A percentile compares a stretch with the other conserved stretches of the same genome.
These are phyloP conservation scores for Leccinum truebloodii DNA, from an alignment of 768 basidiomycete species.

Conservation along the genomic window DNA sequence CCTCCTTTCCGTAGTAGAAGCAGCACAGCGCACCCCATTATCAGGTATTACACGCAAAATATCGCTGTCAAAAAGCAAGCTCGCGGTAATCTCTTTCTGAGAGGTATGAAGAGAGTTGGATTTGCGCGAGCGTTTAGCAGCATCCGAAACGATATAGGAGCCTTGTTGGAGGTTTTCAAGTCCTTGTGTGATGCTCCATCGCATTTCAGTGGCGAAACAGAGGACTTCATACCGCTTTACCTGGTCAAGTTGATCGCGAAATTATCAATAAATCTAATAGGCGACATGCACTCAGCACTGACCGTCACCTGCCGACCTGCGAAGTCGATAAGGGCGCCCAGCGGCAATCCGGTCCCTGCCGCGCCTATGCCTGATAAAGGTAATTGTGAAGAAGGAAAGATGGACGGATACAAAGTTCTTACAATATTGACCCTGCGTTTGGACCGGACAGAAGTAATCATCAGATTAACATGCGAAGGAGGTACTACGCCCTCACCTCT, in stretches of 20 bases:
- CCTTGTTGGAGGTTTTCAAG: slow-evolving; percentile 17
- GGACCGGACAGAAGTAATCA: not conserved
- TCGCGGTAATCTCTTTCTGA: not conserved
- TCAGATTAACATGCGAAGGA: not conserved
- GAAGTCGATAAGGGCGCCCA: slow-evolving; percentile 27
- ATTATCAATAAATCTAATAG: not conserved
- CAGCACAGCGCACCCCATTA: not conserved
- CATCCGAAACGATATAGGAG: slow-evolving; percentile 18
- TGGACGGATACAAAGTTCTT: slow-evolving; percentile 3
- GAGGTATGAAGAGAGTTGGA: slow-evolving; percentile 1
- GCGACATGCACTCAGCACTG: not conserved
- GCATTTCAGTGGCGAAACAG: slow-evolving; percentile 30
- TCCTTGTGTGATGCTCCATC: slow-evolving; percentile 21
- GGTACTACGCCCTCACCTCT: slow-evolving; percentile 16
- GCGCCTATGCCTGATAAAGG: slow-evolving; percentile 24
- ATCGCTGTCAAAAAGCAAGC: slow-evolving; percentile 15
- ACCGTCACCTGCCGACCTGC: slow-evolving; percentile 27
- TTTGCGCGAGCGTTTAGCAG: not conserved
- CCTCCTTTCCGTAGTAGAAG: slow-evolving; percentile 5
- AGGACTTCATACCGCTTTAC: slow-evolving; percentile 31
- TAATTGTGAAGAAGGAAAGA: not conserved
- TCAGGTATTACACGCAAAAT: slow-evolving; percentile 21
- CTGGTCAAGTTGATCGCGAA: slow-evolving; percentile 10
- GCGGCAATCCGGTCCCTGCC: slow-evolving; percentile 28
- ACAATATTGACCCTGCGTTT: slow-evolving; percentile 28